These are phyloP conservation scores for Malbranchea cinnamomea DNA, from an alignment of 2,329 filamentous ascomycete species.

Conservation along the genomic window DNA sequence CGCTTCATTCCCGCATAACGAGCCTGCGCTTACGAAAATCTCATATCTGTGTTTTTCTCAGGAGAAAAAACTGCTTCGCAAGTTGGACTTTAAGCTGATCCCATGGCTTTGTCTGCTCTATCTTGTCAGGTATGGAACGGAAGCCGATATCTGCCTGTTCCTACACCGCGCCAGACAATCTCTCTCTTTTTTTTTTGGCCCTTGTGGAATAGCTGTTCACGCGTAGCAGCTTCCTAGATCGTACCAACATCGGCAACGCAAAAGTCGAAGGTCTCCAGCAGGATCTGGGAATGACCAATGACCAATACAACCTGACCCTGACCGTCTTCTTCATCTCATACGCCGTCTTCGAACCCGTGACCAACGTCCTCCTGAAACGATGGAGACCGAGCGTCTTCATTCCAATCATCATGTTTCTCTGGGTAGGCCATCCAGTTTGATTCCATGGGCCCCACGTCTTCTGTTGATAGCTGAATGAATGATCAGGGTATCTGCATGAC, in stretches of 20 bases:
- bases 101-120: slow-evolving; percentile 34
- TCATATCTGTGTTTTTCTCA: too few relatives aligned
- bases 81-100: slow-evolving; percentile 30
- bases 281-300: slow-evolving; percentile 15
- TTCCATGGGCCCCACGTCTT: not conserved
- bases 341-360: slow-evolving; percentile 25
- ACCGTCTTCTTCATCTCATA: slow-evolving; percentile 30
- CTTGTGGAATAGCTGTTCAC: too few relatives aligned
- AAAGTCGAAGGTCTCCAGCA: slow-evolving; percentile 16
- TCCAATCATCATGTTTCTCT: slow-evolving; percentile 32
- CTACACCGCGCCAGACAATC: too few relatives aligned
- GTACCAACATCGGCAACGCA: slow-evolving; percentile 27
- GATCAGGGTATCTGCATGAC: slow-evolving; percentile 30
- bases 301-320: slow-evolving; percentile 23
- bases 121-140: slow-evolving; percentile 20
- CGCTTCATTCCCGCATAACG: too few relatives aligned
- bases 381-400: slow-evolving; percentile 39
- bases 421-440: slow-evolving; percentile 9
- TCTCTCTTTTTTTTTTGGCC: too few relatives aligned
- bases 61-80: slow-evolving; percentile 31
- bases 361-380: slow-evolving; percentile 30
- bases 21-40: too few relatives aligned
- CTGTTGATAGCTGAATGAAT: not conserved
- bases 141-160: too few relatives aligned
- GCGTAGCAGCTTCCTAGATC: slow-evolving; percentile 13